Evolutionary conservation across 108 stramenopile species (phyloP).

Genomic region (Pseudonitzschia pungens): DNA sequence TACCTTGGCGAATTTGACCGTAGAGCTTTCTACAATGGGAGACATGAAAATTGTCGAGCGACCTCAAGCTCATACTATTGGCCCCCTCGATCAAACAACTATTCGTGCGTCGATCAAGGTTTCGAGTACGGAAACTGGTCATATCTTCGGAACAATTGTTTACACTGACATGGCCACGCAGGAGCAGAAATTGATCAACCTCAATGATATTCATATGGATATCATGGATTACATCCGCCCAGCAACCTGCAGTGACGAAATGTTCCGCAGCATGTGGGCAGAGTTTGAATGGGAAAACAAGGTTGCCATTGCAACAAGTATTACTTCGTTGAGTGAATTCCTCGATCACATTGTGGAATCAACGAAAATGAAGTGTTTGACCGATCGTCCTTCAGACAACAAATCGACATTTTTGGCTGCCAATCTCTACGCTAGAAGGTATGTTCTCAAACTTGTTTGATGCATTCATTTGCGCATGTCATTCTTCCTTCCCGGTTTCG

Average conservation of each 20-base stretch:
- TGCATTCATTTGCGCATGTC: constrained; percentile 1
- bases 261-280: constrained; percentile 99
- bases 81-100: constrained; percentile 91
- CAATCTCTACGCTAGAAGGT: constrained; percentile 97
- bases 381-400: constrained; percentile 74
- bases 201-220: constrained; percentile 99
- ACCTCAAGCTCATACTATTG: constrained; percentile 94
- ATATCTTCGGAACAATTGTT: constrained; percentile 99
- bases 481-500: constrained; percentile 61
- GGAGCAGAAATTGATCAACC: constrained; percentile 94
- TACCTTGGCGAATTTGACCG: constrained; percentile 94
- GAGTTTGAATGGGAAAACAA: constrained; percentile 99
- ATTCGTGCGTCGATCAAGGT: constrained; percentile 98
- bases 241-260: constrained; percentile 93
- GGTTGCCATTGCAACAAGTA: constrained; percentile 91
- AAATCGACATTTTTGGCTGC: constrained; percentile 95
- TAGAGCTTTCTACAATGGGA: constrained; percentile 98
- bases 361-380: constrained; percentile 98
- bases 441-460: constrained; percentile 22
- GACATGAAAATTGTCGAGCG: constrained; percentile 99
- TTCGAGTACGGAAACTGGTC: constrained; percentile 97
- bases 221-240: constrained; percentile 99
- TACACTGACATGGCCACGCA: constrained; percentile 93
- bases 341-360: constrained; percentile 92
- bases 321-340: constrained; percentile 89